Percentiles rank a stretch among this genome's conserved stretches.
phyloP scores from a whole-genome alignment of 2,329 filamentous ascomycete species.

The Alternaria metachromatica region DNA sequence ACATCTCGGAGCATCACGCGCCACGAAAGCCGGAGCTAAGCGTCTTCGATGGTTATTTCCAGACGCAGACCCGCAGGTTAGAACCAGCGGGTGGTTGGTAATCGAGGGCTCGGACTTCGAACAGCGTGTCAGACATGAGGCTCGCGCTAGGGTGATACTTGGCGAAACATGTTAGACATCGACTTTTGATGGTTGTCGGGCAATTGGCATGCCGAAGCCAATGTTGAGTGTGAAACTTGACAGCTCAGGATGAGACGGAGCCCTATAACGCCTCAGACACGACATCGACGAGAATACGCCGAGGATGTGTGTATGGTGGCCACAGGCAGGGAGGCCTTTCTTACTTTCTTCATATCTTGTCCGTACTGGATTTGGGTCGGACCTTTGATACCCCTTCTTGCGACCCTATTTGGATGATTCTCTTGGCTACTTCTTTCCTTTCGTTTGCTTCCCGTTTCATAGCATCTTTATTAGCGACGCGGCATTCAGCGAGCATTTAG shows the following conservation, averaged over 20 bases:
- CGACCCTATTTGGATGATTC: slow-evolving; percentile 1
- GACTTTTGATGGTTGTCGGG: background rate
- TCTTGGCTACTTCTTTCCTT: background rate
- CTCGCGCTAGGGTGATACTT: slow-evolving; percentile 13
- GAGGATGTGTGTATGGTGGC: background rate
- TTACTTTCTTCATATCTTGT: slow-evolving; percentile 6
- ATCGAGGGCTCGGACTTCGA: background rate
- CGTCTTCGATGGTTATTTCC: slow-evolving; percentile 47
- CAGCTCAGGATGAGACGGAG: slow-evolving; percentile 1
- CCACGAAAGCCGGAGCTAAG: slow-evolving; percentile 40
- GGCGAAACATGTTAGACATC: slow-evolving; percentile 19
- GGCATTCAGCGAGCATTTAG: background rate
- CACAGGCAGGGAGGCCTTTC: background rate
- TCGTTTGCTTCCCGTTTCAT: background rate
- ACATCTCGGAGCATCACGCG: slow-evolving; percentile 16
- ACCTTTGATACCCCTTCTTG: slow-evolving; percentile 41
- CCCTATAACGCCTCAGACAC: background rate
- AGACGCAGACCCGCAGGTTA: slow-evolving; percentile 37
- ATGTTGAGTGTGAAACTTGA: slow-evolving; percentile 6
- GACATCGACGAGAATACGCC: background rate
- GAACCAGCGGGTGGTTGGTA: slow-evolving; percentile 32
- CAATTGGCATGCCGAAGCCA: background rate
- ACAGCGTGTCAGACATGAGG: slow-evolving; percentile 7
- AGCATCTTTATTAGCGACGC: background rate
- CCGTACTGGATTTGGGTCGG: slow-evolving; percentile 24